phyloP scores from a whole-genome alignment of 2,329 filamentous ascomycete species.

The Pseudofabraea citricarpa region DNA sequence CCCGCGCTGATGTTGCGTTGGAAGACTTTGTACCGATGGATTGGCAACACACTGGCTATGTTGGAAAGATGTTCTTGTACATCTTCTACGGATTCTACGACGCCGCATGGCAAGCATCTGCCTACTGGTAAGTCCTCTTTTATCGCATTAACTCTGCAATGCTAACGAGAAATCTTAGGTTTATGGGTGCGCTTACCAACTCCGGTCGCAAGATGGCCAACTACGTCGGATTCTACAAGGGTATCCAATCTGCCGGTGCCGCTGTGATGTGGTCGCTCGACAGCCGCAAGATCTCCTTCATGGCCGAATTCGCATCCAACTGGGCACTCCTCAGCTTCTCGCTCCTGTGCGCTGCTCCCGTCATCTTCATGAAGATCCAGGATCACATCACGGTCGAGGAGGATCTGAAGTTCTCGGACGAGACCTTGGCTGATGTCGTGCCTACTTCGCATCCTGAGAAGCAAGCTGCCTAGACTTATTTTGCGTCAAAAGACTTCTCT shows the following conservation, averaged over 20 bases:
- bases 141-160: not conserved
- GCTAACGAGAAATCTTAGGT: conserved; percentile 45
- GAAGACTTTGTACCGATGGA: conserved; percentile 37
- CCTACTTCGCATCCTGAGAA: conserved; percentile 12
- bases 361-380: conserved; percentile 74
- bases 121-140: conserved; percentile 66
- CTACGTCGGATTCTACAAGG: conserved; percentile 86
- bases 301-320: conserved; percentile 66
- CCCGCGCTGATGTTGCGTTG: conserved; percentile 32
- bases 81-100: conserved; percentile 90
- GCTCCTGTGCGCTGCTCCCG: conserved; percentile 70
- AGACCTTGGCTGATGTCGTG: conserved; percentile 68
- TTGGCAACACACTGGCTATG: conserved; percentile 63
- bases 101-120: conserved; percentile 81
- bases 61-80: conserved; percentile 81
- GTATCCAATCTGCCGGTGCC: conserved; percentile 81
- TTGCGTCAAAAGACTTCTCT: too few relatives aligned
- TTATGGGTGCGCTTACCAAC: conserved; percentile 91
- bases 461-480: conserved; percentile 1
- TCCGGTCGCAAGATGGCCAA: conserved; percentile 89
- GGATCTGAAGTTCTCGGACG: conserved; percentile 80
- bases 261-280: conserved; percentile 74
- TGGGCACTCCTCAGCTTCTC: conserved; percentile 75
- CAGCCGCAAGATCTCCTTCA: conserved; percentile 54
- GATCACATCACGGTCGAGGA: conserved; percentile 78